Evolutionary conservation across 208 protist genomes (phyloP).

Genomic region (Crithidia bombi): DNA sequence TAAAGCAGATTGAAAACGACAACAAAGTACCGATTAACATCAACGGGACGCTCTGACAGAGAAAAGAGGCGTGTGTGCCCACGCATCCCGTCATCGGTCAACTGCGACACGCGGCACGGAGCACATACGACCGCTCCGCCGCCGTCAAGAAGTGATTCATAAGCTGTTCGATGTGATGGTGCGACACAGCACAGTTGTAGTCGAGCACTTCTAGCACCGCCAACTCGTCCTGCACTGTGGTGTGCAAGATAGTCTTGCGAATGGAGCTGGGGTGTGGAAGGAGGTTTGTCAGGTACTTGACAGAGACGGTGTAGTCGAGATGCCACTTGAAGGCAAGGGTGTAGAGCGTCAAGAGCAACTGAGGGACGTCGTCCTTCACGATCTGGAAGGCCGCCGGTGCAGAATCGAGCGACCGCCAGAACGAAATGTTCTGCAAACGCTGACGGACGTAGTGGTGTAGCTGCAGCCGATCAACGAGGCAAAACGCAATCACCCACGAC

Average conservation of each 20-base stretch:
- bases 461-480: constrained; percentile 73
- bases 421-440: constrained; percentile 23
- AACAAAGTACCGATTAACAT: too few relatives aligned
- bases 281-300: constrained; percentile 57
- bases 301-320: constrained; percentile 61
- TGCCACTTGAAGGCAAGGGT: constrained; percentile 80
- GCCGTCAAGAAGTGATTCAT: constrained; percentile 62
- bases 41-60: too few relatives aligned
- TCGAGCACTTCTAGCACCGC: constrained; percentile 41
- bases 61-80: too few relatives aligned
- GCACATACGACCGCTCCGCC: constrained; percentile 43
- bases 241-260: constrained; percentile 15
- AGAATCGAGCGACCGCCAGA: constrained; percentile 14
- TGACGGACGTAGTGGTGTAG: constrained; percentile 50
- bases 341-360: constrained; percentile 69
- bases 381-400: constrained; percentile 1
- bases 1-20: too few relatives aligned
- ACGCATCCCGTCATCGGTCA: not conserved
- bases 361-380: constrained; percentile 11
- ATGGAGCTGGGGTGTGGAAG: constrained; percentile 43
- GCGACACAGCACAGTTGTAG: constrained; percentile 59
- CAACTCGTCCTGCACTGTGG: constrained; percentile 37
- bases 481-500: constrained; percentile 79
- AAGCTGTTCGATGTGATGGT: constrained; percentile 37
- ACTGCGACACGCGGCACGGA: constrained; percentile 16